Evolutionary conservation across 495 filamentous ascomycete species (phyloP), one percentile per base, ranked within the genome.

Genomic region (Neurospora sp.): DNA sequence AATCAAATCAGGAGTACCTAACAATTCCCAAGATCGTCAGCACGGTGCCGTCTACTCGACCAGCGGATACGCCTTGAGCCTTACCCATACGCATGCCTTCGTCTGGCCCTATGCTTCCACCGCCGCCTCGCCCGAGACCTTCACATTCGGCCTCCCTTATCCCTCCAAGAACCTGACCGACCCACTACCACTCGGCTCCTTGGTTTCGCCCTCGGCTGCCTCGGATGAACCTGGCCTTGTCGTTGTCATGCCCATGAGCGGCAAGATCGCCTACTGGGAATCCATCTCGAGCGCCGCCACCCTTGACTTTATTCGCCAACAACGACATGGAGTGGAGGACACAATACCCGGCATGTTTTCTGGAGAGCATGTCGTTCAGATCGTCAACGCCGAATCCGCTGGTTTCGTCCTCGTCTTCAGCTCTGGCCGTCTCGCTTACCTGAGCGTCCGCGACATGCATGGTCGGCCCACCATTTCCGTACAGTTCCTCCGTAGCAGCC

Each of bases 221-320:
- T 90, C 90, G 31, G 86, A 88, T 18, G 92, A 94, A 60, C 93
- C 95, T 4, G 96, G 95, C 3, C 84, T 98, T 14, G 88, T 99
- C 23, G 85, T 97, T 14, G 85, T 99, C 12, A 91, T 93, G 82
- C 93, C 94, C 2, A 87, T 87, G 20, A 93, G 86, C 41, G 96
- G 96, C 39, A 95, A 90, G 79, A 88, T 98, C 69, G 89, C 91
- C 42, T 99, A 95, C 81, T 99, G 95, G 95, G 96, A 98, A 79
- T 94, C 93, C 37, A 90, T 98, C 69, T 91, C 94, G 23, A 92
- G 89, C 81, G 93, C 93, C 37, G 89, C 93, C 37, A 91, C 91
- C 7, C 81, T 93, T 14, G 92, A 91, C 74, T 87, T 94, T 38
- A 89, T 92, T 66, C 88, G 91, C 69, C 91, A 96, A 75, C 92